phyloP scores from a whole-genome alignment of 2,329 filamentous ascomycete species.

The Colletotrichum lentis region DNA sequence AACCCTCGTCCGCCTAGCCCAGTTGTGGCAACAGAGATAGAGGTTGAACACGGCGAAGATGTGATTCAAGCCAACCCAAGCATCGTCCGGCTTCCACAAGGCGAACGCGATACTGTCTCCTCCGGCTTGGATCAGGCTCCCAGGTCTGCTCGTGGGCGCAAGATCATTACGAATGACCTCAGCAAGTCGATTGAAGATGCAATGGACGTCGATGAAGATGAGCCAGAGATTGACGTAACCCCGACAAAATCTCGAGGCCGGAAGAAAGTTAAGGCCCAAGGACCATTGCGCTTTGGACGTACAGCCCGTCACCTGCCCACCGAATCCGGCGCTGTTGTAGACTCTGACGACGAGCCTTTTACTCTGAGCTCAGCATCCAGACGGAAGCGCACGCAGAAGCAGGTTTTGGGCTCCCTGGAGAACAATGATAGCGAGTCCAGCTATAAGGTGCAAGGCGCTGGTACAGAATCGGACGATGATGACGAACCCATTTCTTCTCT shows the following conservation, averaged over 20 bases:
- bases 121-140: conserved; percentile 19
- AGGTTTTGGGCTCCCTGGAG: conserved; percentile 3
- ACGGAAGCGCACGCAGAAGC: conserved; percentile 5
- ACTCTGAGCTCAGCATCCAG: conserved; percentile 5
- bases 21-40: not conserved
- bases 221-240: conserved; percentile 5
- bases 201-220: conserved; percentile 27
- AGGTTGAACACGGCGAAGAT: conserved; percentile 1
- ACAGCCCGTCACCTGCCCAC: not conserved
- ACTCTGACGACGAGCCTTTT: conserved; percentile 16
- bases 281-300: conserved; percentile 8
- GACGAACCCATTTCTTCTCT: conserved; percentile 17
- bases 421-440: conserved; percentile 33
- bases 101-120: conserved; percentile 19
- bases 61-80: conserved; percentile 23
- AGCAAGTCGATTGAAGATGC: conserved; percentile 11
- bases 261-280: conserved; percentile 1
- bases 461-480: conserved; percentile 29
- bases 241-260: conserved; percentile 24
- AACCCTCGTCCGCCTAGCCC: conserved; percentile 24
- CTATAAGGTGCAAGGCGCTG: conserved; percentile 17
- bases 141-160: conserved; percentile 30
- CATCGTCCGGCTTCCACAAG: not conserved
- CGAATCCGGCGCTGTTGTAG: conserved; percentile 3
- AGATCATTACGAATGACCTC: conserved; percentile 1